These are phyloP conservation scores for Adansonia rubrostipa DNA, from an alignment of 441 rosid species.

Conservation along the genomic window DNA sequence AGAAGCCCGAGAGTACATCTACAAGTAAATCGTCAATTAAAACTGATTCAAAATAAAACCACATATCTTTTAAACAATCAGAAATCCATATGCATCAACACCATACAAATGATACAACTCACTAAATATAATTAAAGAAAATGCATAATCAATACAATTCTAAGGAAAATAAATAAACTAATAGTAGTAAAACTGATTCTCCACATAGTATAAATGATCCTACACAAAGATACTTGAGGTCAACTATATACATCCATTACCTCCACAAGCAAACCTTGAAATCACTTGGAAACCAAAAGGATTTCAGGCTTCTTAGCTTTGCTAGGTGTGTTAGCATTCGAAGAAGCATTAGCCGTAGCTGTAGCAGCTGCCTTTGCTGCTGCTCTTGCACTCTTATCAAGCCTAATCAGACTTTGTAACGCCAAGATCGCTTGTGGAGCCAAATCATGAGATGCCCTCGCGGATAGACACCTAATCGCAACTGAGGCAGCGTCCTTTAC, in stretches of 20 bases:
- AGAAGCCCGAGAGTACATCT: neutral
- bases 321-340: slow-evolving; percentile 72
- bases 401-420: slow-evolving; percentile 76
- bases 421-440: slow-evolving; percentile 85
- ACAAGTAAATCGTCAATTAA: neutral
- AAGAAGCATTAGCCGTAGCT: slow-evolving; percentile 48
- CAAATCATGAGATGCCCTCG: slow-evolving; percentile 91
- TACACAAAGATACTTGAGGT: neutral
- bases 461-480: slow-evolving; percentile 75
- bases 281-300: slow-evolving; percentile 78
- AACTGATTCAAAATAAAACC: neutral
- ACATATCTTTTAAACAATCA: neutral
- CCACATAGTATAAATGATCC: slow-evolving; percentile 13
- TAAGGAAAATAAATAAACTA: slow-evolving; percentile 12
- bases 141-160: neutral
- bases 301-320: slow-evolving; percentile 81
- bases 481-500: slow-evolving; percentile 75
- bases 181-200: neutral
- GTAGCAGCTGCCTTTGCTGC: slow-evolving; percentile 45
- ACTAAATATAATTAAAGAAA: neutral
- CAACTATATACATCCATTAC: slow-evolving; percentile 46
- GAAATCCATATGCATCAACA: neutral
- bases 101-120: neutral
- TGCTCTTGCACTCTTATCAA: slow-evolving; percentile 65
- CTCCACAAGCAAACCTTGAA: slow-evolving; percentile 38